These are phyloP conservation scores for Pterula multifida DNA, from an alignment of 1,284 basidiomycete species.

Conservation along the genomic window DNA sequence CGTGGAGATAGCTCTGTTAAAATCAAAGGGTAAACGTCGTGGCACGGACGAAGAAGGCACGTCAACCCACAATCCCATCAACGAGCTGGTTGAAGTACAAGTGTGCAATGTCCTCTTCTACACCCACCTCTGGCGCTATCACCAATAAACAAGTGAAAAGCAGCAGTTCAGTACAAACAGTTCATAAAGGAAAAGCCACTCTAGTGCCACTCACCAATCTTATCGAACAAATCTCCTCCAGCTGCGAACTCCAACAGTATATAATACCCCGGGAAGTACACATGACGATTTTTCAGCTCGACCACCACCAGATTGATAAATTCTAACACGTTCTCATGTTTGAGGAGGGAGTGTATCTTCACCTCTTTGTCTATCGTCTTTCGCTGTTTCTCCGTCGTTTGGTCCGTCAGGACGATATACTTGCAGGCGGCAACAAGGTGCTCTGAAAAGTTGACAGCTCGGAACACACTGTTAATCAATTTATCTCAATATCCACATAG, in stretches of 20 bases:
- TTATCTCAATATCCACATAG: conserved; percentile 3
- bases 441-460: conserved; percentile 59
- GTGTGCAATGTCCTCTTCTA: conserved; percentile 83
- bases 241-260: conserved; percentile 89
- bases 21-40: neutral
- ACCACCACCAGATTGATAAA: conserved; percentile 73
- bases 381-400: conserved; percentile 51
- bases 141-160: conserved; percentile 14
- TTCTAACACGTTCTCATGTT: conserved; percentile 76
- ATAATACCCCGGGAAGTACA: conserved; percentile 74
- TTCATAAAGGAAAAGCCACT: neutral
- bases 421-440: conserved; percentile 78
- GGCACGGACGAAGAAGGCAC: neutral
- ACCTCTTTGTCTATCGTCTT: conserved; percentile 92
- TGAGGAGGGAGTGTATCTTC: conserved; percentile 77
- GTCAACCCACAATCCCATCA: conserved; percentile 51
- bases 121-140: conserved; percentile 76
- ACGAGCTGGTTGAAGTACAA: conserved; percentile 88
- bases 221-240: conserved; percentile 95
- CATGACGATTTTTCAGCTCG: conserved; percentile 47
- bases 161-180: conserved; percentile 1
- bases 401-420: conserved; percentile 50
- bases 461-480: conserved; percentile 53
- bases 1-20: conserved; percentile 70
- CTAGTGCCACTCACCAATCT: conserved; percentile 63